These are phyloP conservation scores for Juncus effusus DNA, from an alignment of 176 grass and related monocot genomes.

Conservation along the genomic window DNA sequence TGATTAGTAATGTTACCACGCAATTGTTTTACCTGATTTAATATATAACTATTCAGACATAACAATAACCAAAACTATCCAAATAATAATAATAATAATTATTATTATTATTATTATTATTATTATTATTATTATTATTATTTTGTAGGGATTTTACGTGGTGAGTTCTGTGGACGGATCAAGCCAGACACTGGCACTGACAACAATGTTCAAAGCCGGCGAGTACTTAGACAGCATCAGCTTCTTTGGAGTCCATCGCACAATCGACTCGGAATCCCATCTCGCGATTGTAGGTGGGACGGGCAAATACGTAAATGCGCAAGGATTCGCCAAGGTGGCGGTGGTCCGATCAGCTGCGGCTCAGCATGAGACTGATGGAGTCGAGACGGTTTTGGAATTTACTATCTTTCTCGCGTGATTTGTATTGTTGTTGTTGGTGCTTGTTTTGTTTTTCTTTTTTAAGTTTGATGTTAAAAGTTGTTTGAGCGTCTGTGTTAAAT, in stretches of 20 bases:
- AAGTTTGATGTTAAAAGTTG: background rate
- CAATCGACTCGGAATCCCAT: conserved; percentile 54
- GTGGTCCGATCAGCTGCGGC: conserved; percentile 42
- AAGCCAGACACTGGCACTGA: conserved; percentile 61
- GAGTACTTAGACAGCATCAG: conserved; percentile 54
- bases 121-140: background rate
- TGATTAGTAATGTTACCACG: background rate
- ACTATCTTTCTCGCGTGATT: conserved; percentile 37
- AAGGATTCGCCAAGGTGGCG: conserved; percentile 55
- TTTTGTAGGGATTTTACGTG: conserved; percentile 48
- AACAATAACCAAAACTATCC: too few relatives aligned
- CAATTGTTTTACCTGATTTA: background rate
- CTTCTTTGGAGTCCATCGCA: conserved; percentile 74
- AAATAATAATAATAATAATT: background rate
- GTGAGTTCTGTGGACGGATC: conserved; percentile 54
- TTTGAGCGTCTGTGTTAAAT: background rate
- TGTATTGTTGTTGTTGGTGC: conserved; percentile 11
- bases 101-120: conserved; percentile 4
- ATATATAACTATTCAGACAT: background rate
- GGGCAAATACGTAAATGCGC: conserved; percentile 40
- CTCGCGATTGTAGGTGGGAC: conserved; percentile 59
- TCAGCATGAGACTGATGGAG: conserved; percentile 59
- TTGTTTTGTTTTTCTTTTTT: background rate
- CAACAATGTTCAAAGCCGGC: conserved; percentile 51
- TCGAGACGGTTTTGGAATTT: conserved; percentile 60